Evolutionary conservation across 1,284 basidiomycete genomes (phyloP).

Genomic region (Puccinia hordei): DNA sequence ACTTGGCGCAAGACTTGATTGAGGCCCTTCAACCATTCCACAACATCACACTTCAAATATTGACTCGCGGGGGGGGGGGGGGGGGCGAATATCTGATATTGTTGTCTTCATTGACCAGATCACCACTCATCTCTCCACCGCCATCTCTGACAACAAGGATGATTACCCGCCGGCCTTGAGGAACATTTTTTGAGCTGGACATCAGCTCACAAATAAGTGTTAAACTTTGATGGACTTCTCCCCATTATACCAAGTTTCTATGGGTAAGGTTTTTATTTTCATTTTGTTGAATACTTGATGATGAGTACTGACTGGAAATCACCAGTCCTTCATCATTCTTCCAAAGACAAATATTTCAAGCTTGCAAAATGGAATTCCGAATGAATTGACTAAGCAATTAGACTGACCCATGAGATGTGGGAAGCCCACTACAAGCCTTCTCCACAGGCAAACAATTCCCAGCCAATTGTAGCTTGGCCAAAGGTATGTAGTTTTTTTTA

Average conservation of each 20-base stretch:
- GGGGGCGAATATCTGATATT: neutral
- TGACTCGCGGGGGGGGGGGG: neutral
- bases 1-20: neutral
- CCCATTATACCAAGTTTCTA: neutral
- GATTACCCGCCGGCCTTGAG: neutral
- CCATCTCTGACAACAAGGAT: neutral
- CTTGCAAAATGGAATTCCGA: neutral
- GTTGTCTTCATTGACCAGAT: conserved; percentile 19
- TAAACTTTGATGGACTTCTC: neutral
- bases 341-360: neutral
- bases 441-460: too few species aligned
- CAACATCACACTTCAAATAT: neutral
- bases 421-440: too few species aligned
- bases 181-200: neutral
- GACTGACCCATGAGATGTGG: neutral
- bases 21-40: conserved; percentile 9
- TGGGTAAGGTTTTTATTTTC: neutral
- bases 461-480: too few species aligned
- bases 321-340: neutral
- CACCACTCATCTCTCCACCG: neutral
- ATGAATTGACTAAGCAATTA: neutral
- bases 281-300: neutral
- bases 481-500: too few species aligned
- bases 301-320: neutral
- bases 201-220: neutral